phyloP scores from a whole-genome alignment of 1,284 basidiomycete genomes.

The Coniferiporia sulphurascens region DNA sequence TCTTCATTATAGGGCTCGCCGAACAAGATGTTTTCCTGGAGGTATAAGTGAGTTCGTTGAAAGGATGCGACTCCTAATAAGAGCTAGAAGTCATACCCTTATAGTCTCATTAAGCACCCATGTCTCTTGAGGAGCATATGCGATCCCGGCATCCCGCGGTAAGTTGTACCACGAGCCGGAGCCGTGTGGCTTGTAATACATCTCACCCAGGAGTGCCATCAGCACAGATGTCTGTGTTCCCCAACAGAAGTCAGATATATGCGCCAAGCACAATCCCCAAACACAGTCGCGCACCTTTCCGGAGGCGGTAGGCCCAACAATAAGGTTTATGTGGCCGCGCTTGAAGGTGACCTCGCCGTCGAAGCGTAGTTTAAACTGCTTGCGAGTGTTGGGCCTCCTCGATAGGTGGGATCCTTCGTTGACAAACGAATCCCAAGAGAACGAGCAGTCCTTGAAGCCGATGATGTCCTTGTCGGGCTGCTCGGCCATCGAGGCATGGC shows the following conservation, averaged over 20 bases:
- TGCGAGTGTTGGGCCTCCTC: conserved; percentile 1
- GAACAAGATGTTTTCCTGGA: conserved; percentile 50
- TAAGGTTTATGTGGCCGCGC: conserved; percentile 12
- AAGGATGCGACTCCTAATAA: neutral
- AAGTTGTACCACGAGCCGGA: conserved; percentile 37
- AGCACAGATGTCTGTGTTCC: conserved; percentile 11
- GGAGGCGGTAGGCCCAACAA: conserved; percentile 15
- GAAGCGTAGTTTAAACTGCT: conserved; percentile 9
- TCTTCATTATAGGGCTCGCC: conserved; percentile 44
- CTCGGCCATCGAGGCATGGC: neutral
- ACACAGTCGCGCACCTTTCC: conserved; percentile 10
- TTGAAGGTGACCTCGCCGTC: conserved; percentile 12
- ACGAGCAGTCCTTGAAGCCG: neutral
- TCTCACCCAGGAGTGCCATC: conserved; percentile 17
- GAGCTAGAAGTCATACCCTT: neutral
- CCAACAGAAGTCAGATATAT: neutral
- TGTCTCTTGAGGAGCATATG: conserved; percentile 41
- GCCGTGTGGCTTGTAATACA: conserved; percentile 16
- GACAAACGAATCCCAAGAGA: neutral
- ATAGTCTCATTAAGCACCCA: conserved; percentile 37
- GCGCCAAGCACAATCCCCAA: neutral
- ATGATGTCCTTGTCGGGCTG: neutral
- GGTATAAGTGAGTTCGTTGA: neutral
- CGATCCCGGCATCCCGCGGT: conserved; percentile 39
- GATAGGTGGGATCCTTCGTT: neutral